Percentiles rank a stretch among this genome's conserved stretches.
Evolutionary conservation across 768 basidiomycete species (phyloP).

Genomic region (Suillus variegatus): DNA sequence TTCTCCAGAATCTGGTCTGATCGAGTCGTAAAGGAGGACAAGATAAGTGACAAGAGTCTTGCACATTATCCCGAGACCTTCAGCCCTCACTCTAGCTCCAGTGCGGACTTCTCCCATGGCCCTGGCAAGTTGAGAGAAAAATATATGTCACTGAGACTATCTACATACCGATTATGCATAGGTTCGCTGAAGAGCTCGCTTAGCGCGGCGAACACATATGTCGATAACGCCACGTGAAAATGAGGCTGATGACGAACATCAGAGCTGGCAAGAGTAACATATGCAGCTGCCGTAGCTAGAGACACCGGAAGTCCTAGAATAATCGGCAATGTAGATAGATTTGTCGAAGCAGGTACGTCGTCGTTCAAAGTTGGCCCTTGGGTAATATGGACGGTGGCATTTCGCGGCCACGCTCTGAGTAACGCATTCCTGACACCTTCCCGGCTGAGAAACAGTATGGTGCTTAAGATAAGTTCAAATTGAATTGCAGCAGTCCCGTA

Average conservation of each 20-base stretch:
- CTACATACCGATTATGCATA: constrained; percentile 63
- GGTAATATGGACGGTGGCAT: constrained; percentile 9
- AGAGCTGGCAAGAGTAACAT: constrained; percentile 51
- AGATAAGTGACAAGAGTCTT: constrained; percentile 77
- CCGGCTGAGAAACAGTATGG: constrained; percentile 89
- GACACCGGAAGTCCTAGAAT: constrained; percentile 70
- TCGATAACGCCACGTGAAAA: constrained; percentile 60
- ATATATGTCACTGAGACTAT: constrained; percentile 4
- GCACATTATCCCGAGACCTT: constrained; percentile 76
- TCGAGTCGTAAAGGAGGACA: constrained; percentile 55
- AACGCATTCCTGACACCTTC: constrained; percentile 91
- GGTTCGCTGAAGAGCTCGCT: constrained; percentile 85
- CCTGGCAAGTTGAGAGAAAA: constrained; percentile 38
- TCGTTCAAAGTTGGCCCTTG: constrained; percentile 3
- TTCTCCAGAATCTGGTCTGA: constrained; percentile 33
- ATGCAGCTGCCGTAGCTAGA: constrained; percentile 49
- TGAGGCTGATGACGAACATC: constrained; percentile 61
- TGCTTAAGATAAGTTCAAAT: constrained; percentile 88
- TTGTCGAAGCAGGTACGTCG: constrained; percentile 29
- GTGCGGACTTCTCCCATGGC: constrained; percentile 71
- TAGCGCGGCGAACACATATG: constrained; percentile 77
- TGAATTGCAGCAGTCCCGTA: constrained; percentile 93
- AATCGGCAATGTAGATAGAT: constrained; percentile 66
- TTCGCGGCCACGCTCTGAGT: constrained; percentile 51
- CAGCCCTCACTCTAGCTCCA: constrained; percentile 75